These are phyloP conservation scores for Mycosphaerella arachidis DNA, from an alignment of 2,329 filamentous ascomycete genomes.

Conservation along the genomic window DNA sequence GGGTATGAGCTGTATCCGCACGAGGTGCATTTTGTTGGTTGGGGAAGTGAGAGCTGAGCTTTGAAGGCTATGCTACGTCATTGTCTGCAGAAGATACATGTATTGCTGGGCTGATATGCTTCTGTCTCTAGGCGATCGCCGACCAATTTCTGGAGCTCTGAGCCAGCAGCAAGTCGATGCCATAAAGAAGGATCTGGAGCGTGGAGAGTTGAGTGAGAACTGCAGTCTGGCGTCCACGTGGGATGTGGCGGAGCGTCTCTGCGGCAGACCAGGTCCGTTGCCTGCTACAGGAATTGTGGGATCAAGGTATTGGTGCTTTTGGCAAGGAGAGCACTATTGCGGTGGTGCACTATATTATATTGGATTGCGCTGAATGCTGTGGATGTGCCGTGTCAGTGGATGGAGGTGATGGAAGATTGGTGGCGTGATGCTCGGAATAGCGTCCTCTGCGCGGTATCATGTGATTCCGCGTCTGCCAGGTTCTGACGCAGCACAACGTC, in stretches of 20 bases:
- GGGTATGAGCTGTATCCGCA: conserved; percentile 27
- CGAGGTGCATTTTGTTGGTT: neutral
- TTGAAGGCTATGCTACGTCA: neutral
- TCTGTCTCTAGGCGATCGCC: conserved; percentile 12
- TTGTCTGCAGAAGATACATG: no score
- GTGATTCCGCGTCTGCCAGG: neutral
- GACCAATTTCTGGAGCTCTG: conserved; percentile 11
- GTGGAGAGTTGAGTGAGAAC: conserved; percentile 17
- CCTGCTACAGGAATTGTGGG: conserved; percentile 18
- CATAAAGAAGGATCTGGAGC: conserved; percentile 18
- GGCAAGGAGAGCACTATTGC: conserved; percentile 24
- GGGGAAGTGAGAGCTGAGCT: no score
- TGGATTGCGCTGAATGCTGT: conserved; percentile 24
- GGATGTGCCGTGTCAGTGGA: conserved; percentile 11
- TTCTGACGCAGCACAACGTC: neutral
- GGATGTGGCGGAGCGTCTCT: conserved; percentile 22
- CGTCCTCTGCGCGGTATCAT: neutral
- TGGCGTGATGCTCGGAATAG: neutral
- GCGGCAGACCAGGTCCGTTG: conserved; percentile 18
- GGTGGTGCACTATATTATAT: conserved; percentile 25
- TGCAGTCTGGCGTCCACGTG: conserved; percentile 20
- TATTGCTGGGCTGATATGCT: neutral
- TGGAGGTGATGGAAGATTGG: neutral
- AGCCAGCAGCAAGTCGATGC: conserved; percentile 12
- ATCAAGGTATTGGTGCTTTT: conserved; percentile 16